Conservation (phyloP, 192 early-diverging fungal genomes). For the Entomortierella parvispora region DNA sequence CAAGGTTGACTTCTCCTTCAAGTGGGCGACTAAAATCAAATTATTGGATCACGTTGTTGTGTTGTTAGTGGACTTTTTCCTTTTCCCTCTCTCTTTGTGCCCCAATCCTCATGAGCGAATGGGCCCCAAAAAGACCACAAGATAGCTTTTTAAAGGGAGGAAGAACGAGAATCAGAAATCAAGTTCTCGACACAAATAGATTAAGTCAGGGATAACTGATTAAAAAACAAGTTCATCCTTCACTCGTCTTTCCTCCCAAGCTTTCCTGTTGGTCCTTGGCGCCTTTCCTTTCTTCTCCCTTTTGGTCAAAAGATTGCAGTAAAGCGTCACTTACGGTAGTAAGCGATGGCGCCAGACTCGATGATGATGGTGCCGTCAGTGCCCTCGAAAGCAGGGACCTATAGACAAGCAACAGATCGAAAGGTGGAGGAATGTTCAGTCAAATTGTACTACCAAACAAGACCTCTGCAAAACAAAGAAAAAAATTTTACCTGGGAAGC, state of each 20-base stretch:
- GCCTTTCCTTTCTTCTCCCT: neutral
- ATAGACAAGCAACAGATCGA: neutral
- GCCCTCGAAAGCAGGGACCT: slow-evolving; percentile 88
- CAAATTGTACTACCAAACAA: neutral
- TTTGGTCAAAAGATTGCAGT: too few species aligned
- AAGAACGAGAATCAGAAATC: slow-evolving; percentile 35
- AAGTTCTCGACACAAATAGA: slow-evolving; percentile 52
- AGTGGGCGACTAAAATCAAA: slow-evolving; percentile 61
- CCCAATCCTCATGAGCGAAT: neutral
- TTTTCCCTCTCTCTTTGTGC: too few species aligned
- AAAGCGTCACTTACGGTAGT: slow-evolving; percentile 86
- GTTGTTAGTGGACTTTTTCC: too few species aligned
- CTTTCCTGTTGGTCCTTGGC: neutral
- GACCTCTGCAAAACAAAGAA: neutral
- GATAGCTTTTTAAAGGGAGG: neutral
- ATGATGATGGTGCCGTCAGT: slow-evolving; percentile 76
- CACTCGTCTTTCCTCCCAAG: slow-evolving; percentile 16
- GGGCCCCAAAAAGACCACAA: slow-evolving; percentile 1
- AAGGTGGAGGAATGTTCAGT: neutral
- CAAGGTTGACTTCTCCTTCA: slow-evolving; percentile 61
- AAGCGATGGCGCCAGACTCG: slow-evolving; percentile 92
- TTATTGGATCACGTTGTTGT: too few species aligned
- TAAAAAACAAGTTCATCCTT: slow-evolving; percentile 57
- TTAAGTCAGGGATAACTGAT: slow-evolving; percentile 65
- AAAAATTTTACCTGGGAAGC: slow-evolving; percentile 69